These are phyloP conservation scores for Solanum verrucosum DNA, from an alignment of 257 asterid species.

Conservation along the genomic window DNA sequence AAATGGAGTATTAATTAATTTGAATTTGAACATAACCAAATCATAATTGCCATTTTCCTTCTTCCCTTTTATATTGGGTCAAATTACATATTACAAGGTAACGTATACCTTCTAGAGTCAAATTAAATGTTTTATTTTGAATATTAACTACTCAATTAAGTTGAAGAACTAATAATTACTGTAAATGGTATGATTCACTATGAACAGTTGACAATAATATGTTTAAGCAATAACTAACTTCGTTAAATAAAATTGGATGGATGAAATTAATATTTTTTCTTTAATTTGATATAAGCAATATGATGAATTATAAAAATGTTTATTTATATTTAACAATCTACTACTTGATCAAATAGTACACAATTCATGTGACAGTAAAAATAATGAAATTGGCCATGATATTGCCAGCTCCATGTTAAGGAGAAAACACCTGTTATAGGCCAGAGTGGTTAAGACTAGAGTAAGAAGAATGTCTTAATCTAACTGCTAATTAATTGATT, in stretches of 20 bases:
- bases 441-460: conserved; percentile 4
- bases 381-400: background rate
- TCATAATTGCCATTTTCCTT: background rate
- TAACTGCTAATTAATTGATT: background rate
- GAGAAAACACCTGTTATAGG: background rate
- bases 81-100: background rate
- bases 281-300: background rate
- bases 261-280: background rate
- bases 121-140: background rate
- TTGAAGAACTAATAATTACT: background rate
- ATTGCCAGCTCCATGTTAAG: conserved; percentile 3
- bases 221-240: background rate
- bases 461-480: conserved; percentile 8
- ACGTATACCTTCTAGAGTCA: too few relatives aligned
- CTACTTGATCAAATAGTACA: background rate
- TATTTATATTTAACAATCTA: background rate
- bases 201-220: background rate
- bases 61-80: background rate
- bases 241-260: background rate
- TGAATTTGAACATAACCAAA: background rate
- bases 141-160: background rate
- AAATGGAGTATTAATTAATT: background rate
- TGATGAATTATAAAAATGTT: background rate
- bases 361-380: background rate
- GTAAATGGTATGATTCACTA: background rate